Evolutionary conservation across 495 filamentous ascomycete species (phyloP).

Genomic region (Eremomyces bilateralis): DNA sequence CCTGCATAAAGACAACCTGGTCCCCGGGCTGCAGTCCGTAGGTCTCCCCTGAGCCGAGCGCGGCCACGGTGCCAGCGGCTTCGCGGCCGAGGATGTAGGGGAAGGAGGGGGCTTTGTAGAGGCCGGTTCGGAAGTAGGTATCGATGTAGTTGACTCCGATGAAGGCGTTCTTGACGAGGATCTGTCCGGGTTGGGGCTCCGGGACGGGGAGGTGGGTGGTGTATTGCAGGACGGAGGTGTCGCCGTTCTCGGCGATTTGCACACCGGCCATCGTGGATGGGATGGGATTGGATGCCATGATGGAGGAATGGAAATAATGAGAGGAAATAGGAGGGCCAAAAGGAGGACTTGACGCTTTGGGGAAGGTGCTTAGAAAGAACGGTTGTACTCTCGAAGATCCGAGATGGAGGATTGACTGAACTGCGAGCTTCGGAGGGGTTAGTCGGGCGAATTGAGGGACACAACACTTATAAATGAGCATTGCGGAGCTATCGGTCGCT

Average conservation of each 20-base stretch:
- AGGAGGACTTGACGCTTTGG: too few relatives aligned
- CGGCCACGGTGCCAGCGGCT: conserved; percentile 40
- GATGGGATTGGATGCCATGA: conserved; percentile 23
- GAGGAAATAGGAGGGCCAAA: too few relatives aligned
- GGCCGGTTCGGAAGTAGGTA: conserved; percentile 75
- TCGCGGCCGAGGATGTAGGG: conserved; percentile 75
- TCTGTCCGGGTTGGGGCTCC: conserved; percentile 39
- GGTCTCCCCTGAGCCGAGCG: conserved; percentile 21
- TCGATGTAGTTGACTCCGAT: conserved; percentile 84
- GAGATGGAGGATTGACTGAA: too few relatives aligned
- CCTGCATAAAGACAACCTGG: conserved; percentile 23
- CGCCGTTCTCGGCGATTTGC: conserved; percentile 53
- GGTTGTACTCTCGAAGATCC: too few relatives aligned
- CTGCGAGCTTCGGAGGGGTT: too few relatives aligned
- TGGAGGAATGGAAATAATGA: too few relatives aligned
- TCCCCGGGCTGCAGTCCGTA: conserved; percentile 11
- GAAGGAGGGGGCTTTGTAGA: conserved; percentile 48
- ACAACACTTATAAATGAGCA: too few relatives aligned
- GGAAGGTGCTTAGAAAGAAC: too few relatives aligned
- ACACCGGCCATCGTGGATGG: conserved; percentile 58
- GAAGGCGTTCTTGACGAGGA: conserved; percentile 71
- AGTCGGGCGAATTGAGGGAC: too few relatives aligned
- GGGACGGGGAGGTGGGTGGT: conserved; percentile 60
- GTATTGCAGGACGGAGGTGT: conserved; percentile 55
- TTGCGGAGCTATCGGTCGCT: too few relatives aligned